A percentile compares a stretch with the other conserved stretches of the same genome.
phyloP scores from a whole-genome alignment of 1,139 yeast genomes.

The Magnusiomyces sp. region DNA sequence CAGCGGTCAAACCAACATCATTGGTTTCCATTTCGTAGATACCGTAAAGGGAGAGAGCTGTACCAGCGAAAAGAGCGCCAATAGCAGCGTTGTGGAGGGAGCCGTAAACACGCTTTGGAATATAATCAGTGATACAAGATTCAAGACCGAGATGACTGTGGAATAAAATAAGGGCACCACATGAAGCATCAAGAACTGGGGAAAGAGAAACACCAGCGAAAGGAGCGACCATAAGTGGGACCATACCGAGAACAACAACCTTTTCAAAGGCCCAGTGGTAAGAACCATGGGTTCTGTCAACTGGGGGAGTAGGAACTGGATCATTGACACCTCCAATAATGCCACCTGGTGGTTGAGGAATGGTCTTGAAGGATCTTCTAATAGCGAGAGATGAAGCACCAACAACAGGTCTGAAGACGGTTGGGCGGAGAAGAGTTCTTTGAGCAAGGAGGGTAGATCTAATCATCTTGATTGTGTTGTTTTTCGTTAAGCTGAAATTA shows the following conservation, averaged over 20 bases:
- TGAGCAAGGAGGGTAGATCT: constrained; percentile 12
- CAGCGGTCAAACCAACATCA: constrained; percentile 48
- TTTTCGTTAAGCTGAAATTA: too few species aligned
- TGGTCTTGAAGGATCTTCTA: constrained; percentile 29
- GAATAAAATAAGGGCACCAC: constrained; percentile 53
- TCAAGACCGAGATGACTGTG: constrained; percentile 79
- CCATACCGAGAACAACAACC: constrained; percentile 51
- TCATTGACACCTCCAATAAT: constrained; percentile 69
- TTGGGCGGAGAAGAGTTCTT: constrained; percentile 33
- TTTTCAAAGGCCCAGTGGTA: constrained; percentile 87
- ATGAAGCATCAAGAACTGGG: constrained; percentile 64
- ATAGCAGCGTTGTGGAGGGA: constrained; percentile 56
- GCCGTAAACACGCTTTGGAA: constrained; percentile 79
- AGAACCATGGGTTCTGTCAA: constrained; percentile 64
- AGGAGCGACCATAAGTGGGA: constrained; percentile 72
- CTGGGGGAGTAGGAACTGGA: constrained; percentile 56
- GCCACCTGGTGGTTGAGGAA: constrained; percentile 35
- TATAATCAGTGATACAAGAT: constrained; percentile 81
- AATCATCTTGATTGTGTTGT: constrained; percentile 8
- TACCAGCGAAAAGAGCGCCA: constrained; percentile 59
- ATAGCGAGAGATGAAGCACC: constrained; percentile 65
- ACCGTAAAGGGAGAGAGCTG: constrained; percentile 69
- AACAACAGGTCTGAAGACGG: constrained; percentile 34
- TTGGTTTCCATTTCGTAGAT: constrained; percentile 63
- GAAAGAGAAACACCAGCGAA: constrained; percentile 53